Percentiles rank a stretch among this genome's conserved stretches.
phyloP scores from a whole-genome alignment of 2,329 filamentous ascomycete species.

The Gyromitra esculenta region DNA sequence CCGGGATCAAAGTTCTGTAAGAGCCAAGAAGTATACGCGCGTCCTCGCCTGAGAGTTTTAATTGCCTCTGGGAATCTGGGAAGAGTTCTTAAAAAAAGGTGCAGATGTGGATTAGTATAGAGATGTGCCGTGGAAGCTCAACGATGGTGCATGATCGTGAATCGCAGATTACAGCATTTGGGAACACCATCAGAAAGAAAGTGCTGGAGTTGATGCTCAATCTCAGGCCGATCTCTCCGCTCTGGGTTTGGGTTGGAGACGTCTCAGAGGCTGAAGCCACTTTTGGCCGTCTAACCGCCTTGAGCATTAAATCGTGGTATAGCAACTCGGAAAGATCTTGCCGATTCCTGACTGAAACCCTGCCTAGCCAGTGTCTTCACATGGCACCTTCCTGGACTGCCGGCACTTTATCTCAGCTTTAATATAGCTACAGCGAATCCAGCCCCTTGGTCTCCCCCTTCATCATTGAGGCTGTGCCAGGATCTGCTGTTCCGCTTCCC shows the following conservation, averaged over 20 bases:
- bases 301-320: not conserved
- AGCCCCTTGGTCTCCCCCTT: not conserved
- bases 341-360: constrained; percentile 1
- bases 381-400: constrained; percentile 1
- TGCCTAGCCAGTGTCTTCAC: not conserved
- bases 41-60: constrained; percentile 12
- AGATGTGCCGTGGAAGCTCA: not conserved
- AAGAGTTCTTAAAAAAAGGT: not conserved
- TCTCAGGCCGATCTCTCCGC: not conserved
- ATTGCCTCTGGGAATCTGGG: not conserved
- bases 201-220: not conserved
- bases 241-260: too few species aligned
- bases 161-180: not conserved
- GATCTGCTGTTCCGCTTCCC: not conserved
- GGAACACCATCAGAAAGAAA: not conserved
- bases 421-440: constrained; percentile 3
- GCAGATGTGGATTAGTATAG: not conserved
- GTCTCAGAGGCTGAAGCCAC: not conserved
- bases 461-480: not conserved
- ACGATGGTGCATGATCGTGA: not conserved
- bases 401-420: constrained; percentile 2
- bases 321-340: constrained; percentile 5
- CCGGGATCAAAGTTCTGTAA: constrained; percentile 14
- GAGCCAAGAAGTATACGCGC: constrained; percentile 37
- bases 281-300: not conserved